Evolutionary conservation across 805 yeast genomes (phyloP).

Genomic region (Candida multigemmis): DNA sequence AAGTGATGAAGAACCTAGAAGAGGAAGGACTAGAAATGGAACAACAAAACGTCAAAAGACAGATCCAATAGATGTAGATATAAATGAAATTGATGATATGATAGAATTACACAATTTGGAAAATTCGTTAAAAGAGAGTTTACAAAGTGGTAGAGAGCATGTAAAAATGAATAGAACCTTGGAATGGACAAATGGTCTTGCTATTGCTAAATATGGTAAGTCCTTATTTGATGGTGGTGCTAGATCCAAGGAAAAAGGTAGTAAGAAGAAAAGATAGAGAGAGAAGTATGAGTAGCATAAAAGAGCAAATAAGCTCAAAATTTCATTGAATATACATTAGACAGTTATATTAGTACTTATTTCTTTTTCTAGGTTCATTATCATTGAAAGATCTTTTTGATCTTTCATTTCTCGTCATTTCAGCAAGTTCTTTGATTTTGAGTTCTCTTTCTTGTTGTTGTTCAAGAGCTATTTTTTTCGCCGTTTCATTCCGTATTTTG

Average conservation of each 20-base stretch:
- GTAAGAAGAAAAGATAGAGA: conserved; percentile 4
- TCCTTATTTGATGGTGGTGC: conserved; percentile 51
- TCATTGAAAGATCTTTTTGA: conserved; percentile 3
- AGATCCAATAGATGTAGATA: conserved; percentile 17
- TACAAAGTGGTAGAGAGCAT: conserved; percentile 25
- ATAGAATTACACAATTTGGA: conserved; percentile 15
- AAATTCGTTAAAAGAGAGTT: conserved; percentile 15
- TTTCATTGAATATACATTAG: not conserved
- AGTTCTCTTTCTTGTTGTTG: conserved; percentile 21
- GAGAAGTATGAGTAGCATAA: not conserved
- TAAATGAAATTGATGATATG: conserved; percentile 15
- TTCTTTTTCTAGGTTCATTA: conserved; percentile 6
- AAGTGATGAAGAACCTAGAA: conserved; percentile 17
- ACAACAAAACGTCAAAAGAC: conserved; percentile 27
- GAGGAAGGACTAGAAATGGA: conserved; percentile 14
- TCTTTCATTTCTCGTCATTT: conserved; percentile 13
- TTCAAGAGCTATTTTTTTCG: conserved; percentile 11
- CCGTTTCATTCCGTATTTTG: conserved; percentile 14
- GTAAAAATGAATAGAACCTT: conserved; percentile 37
- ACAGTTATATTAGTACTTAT: conserved; percentile 3
- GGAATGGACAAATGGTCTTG: conserved; percentile 57
- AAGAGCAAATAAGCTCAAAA: not conserved
- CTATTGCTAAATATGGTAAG: conserved; percentile 41
- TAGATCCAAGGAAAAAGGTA: conserved; percentile 10
- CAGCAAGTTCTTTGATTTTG: conserved; percentile 19